Evolutionary conservation across 1,139 yeast genomes (phyloP).

Genomic region (Trichomonascaceae sp.): DNA sequence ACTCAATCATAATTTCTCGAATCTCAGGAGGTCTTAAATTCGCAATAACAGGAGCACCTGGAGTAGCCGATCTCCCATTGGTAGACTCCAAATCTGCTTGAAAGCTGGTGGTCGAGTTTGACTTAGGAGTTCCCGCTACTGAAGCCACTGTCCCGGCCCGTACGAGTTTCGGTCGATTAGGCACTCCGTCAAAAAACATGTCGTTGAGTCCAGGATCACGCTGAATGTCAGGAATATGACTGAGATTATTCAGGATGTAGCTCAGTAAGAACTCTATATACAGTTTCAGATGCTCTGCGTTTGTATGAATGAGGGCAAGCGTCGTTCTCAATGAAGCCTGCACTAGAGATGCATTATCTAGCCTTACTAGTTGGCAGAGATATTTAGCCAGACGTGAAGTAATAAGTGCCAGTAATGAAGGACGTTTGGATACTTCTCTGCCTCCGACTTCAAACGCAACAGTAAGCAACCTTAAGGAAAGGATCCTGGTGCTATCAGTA

Average conservation of each 20-base stretch:
- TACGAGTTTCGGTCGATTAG: slow-evolving; percentile 33
- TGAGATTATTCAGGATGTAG: slow-evolving; percentile 35
- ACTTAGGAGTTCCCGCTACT: slow-evolving; percentile 13
- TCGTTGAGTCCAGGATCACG: slow-evolving; percentile 36
- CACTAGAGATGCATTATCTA: slow-evolving; percentile 59
- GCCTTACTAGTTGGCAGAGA: slow-evolving; percentile 70
- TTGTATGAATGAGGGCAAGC: slow-evolving; percentile 45
- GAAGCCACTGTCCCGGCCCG: slow-evolving; percentile 17
- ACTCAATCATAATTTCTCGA: slow-evolving; percentile 76
- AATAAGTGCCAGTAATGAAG: slow-evolving; percentile 58
- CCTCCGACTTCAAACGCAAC: slow-evolving; percentile 85
- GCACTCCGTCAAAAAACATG: slow-evolving; percentile 38
- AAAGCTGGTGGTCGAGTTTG: slow-evolving; percentile 1
- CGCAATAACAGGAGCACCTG: slow-evolving; percentile 16
- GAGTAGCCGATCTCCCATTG: slow-evolving; percentile 18
- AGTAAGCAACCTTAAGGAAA: slow-evolving; percentile 70
- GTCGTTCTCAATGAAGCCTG: slow-evolving; percentile 73
- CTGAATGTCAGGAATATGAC: slow-evolving; percentile 35
- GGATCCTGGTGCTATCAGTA: slow-evolving; percentile 78
- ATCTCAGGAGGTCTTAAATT: slow-evolving; percentile 37
- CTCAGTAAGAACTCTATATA: slow-evolving; percentile 39
- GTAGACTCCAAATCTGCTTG: slow-evolving; percentile 7
- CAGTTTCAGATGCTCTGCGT: slow-evolving; percentile 32
- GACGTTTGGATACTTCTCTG: slow-evolving; percentile 55
- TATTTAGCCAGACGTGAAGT: slow-evolving; percentile 81